phyloP scores from a whole-genome alignment of 1,139 yeast species.

The Pichia sp. region DNA sequence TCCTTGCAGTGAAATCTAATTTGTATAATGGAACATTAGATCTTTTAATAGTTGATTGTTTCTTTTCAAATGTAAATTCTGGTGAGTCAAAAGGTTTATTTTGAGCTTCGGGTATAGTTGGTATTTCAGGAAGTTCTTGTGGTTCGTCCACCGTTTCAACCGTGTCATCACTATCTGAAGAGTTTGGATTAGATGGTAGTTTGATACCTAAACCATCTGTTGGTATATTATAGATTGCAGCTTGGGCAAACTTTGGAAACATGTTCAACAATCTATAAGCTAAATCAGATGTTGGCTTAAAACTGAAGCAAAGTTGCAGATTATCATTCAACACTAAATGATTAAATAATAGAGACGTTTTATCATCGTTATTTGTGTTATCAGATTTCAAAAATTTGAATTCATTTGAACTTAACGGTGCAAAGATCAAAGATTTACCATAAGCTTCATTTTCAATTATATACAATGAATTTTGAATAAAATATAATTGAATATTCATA shows the following conservation, averaged over 20 bases:
- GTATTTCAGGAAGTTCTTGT: not conserved
- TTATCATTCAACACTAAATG: slow-evolving; percentile 16
- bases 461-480: not conserved
- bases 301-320: slow-evolving; percentile 18
- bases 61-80: not conserved
- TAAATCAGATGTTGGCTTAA: slow-evolving; percentile 4
- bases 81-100: not conserved
- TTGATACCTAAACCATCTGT: slow-evolving; percentile 12
- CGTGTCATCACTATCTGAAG: not conserved
- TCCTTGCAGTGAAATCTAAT: not conserved
- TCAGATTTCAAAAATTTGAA: slow-evolving; percentile 16
- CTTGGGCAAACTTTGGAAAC: slow-evolving; percentile 8
- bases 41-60: not conserved
- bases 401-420: slow-evolving; percentile 30
- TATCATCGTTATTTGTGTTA: slow-evolving; percentile 13
- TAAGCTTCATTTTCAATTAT: slow-evolving; percentile 20
- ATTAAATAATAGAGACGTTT: slow-evolving; percentile 15
- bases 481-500: slow-evolving; percentile 16
- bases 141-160: not conserved
- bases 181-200: not conserved
- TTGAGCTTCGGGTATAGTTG: not conserved
- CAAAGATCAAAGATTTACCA: slow-evolving; percentile 32
- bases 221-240: not conserved
- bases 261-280: slow-evolving; percentile 2
- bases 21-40: not conserved